Base-by-base conservation (phyloP, 164 flowering plant species). In the Akebia trifoliata region DNA sequence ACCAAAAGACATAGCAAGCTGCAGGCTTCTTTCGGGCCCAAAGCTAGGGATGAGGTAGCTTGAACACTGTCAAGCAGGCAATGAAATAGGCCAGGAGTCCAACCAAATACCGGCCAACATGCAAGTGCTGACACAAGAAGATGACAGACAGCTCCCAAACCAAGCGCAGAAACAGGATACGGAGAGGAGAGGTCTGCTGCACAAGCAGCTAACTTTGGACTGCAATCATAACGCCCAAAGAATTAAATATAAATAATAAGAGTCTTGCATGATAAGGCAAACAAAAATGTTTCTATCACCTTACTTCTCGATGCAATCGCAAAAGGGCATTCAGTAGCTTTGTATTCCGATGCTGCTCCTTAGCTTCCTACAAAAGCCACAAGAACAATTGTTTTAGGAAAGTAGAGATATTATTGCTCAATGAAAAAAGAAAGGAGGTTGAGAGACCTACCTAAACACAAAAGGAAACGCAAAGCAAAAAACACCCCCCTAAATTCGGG, bases 21-120 rank as follows among this genome's bases (percentile, higher is more conserved):
- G 78, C 99, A 93, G 35, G 87, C 83, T 73, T 93, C 99, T 69
- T 93, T 90, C 24, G 99, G 97, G 45, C 99, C 99, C 81, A 87
- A 68, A 15, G 95, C 85, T 49, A 84, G 70, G 17, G 69, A 50
- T 18, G 94, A 81, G 60, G 90, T 74, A 38, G 78, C 79, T 62
- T 86, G 86, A 60, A 83, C 85, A 75, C 79, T 82, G 34, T 76
- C 81, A 62, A 90, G 78, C 32, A 93, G 74, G 43, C 85, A 78
- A 56, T 73, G 80, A 69, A 90, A 90, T 42, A 93, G 79, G 26
- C 90, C 82, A 32, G 99, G 99, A 62, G 82, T 74, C 99, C 99
- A 93, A 59, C 87, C 88, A 81, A 79, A 76, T 30, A 80, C 69
- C 0, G 97, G 95, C 99, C 99, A 93, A 62, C 75, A 87, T 46